phyloP scores from a whole-genome alignment of 1,139 yeast species.

The Suhomyces chickasaworum region DNA sequence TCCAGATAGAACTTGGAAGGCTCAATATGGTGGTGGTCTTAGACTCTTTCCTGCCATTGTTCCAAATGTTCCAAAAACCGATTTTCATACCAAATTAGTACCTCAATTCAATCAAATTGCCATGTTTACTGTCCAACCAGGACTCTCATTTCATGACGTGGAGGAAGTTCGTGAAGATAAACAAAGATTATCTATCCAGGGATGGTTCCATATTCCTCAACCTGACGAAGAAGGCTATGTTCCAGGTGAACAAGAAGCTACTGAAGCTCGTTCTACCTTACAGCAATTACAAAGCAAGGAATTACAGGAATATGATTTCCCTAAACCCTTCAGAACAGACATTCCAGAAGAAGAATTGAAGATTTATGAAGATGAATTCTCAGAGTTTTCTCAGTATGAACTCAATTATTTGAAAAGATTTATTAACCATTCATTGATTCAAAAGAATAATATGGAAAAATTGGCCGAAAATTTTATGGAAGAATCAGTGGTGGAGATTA shows the following conservation, averaged over 20 bases:
- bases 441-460: constrained; percentile 37
- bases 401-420: constrained; percentile 48
- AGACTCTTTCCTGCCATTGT: constrained; percentile 83
- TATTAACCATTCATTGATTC: constrained; percentile 59
- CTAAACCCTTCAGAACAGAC: constrained; percentile 52
- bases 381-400: constrained; percentile 38
- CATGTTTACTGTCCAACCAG: constrained; percentile 94
- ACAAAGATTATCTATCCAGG: constrained; percentile 89
- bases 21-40: constrained; percentile 89
- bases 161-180: constrained; percentile 93
- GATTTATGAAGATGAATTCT: constrained; percentile 22
- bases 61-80: constrained; percentile 88
- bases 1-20: constrained; percentile 85
- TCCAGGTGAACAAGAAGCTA: constrained; percentile 75
- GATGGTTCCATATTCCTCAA: constrained; percentile 99
- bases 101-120: constrained; percentile 97
- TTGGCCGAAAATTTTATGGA: constrained; percentile 58
- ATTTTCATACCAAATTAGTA: constrained; percentile 65
- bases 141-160: constrained; percentile 94
- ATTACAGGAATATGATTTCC: constrained; percentile 79
- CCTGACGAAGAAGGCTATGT: constrained; percentile 83
- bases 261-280: constrained; percentile 75
- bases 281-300: constrained; percentile 80
- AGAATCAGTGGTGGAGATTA: constrained; percentile 70
- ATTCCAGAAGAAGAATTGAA: constrained; percentile 33